Base-by-base conservation (phyloP, 805 yeast species). In the Candida ficus region DNA sequence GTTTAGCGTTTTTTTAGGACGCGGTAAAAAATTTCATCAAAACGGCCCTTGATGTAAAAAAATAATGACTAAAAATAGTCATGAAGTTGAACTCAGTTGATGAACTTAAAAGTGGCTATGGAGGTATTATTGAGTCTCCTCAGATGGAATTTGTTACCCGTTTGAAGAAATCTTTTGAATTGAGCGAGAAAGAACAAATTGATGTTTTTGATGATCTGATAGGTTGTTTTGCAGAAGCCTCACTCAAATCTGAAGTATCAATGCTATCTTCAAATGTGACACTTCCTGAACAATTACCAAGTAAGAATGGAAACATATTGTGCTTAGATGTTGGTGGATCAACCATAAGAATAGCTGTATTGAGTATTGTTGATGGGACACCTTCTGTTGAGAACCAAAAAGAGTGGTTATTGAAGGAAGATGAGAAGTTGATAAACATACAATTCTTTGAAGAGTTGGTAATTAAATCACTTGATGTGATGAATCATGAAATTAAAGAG, bases 241-340 rank as follows among this genome's bases (percentile, higher is more conserved):
- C 6, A 3, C 17, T 18, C 1, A 14, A 11, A 10, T 41, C 44
- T 10, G 14, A 21, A 3, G 45, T 51, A 11, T 44, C 54, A 5
- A 46, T 49, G 47, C 38, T 53, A 4, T 36, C 43, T 21, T 17
- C 47, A 28, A 27, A 39, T 30, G 19, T 41, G 29, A 30, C 12
- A 11, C 14, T 42, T 20, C 37, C 43, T n/a, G 28, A 34, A 18
- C 11, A 16, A 7, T n/a, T 42, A n/a, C 35, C 47, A 9, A 7
- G 37, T 1, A n/a, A 21, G 4, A 20, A 23, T n/a, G 38, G 28
- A 1, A 19, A 22, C 1, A 36, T 23, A n/a, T 25, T 54, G 6
- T 43, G 73, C 63, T 59, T 76, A n/a, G 83, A 76, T 46, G 56
- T 76, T 36, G 83, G 83, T 5, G 83, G 83, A 2, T 70, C 76